These are phyloP conservation scores for Penicillium sp. DNA, from an alignment of 2,329 filamentous ascomycete species.

Conservation along the genomic window DNA sequence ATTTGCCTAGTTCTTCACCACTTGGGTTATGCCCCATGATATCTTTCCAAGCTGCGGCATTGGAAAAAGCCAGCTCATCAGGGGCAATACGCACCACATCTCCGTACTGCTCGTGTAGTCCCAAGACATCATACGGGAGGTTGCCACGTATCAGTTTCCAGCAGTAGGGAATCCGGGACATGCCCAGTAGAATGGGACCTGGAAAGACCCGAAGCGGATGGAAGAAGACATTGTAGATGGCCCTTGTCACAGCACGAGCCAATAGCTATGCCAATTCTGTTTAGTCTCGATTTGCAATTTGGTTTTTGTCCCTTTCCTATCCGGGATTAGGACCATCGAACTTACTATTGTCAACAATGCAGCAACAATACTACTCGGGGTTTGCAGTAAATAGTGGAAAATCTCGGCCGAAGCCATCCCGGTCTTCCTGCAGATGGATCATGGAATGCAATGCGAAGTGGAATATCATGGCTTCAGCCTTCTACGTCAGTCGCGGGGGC, in stretches of 20 bases:
- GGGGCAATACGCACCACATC: slow-evolving; percentile 27
- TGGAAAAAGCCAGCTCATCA: slow-evolving; percentile 21
- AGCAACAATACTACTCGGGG: background rate
- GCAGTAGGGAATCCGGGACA: slow-evolving; percentile 2
- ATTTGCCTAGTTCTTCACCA: slow-evolving; percentile 1
- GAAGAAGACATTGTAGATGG: slow-evolving; percentile 4
- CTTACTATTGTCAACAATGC: slow-evolving; percentile 3
- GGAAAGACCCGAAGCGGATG: slow-evolving; percentile 4
- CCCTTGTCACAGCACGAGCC: slow-evolving; percentile 2
- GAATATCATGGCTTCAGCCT: background rate
- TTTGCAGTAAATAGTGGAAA: background rate
- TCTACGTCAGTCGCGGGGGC: slow-evolving; percentile 1
- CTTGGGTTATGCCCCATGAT: slow-evolving; percentile 13
- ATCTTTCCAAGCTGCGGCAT: slow-evolving; percentile 24
- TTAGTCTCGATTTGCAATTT: background rate
- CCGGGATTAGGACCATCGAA: background rate
- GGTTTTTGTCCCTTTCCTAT: too few relatives aligned
- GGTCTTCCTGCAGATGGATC: background rate
- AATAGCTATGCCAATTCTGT: background rate
- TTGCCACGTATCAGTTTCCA: slow-evolving; percentile 12
- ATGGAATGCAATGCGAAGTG: background rate
- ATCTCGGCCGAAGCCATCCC: slow-evolving; percentile 1
- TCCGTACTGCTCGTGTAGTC: slow-evolving; percentile 26
- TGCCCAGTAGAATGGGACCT: background rate
- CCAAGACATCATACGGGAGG: slow-evolving; percentile 18